Conservation (phyloP, 768 basidiomycete genomes). For the Phlebiopsis flavidoalba region DNA sequence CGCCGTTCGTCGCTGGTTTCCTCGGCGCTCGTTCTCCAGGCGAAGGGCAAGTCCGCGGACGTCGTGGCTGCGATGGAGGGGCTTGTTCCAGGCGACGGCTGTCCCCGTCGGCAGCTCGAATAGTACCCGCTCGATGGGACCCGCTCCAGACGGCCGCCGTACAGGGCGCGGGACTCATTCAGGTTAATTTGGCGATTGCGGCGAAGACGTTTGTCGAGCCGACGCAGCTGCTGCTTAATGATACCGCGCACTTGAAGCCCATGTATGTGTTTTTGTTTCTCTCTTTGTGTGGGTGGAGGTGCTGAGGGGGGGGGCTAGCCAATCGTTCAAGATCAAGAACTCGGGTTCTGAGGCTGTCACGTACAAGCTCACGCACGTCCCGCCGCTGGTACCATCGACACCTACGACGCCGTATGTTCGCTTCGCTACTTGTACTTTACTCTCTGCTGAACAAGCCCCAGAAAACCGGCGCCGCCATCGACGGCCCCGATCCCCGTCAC, state of each 20-base stretch:
- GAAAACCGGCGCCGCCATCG: constrained; percentile 35
- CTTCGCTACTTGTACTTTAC: not conserved
- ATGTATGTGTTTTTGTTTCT: constrained; percentile 26
- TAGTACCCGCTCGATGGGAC: constrained; percentile 39
- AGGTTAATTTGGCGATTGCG: constrained; percentile 49
- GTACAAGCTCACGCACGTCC: constrained; percentile 45
- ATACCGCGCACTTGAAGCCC: constrained; percentile 46
- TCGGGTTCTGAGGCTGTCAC: constrained; percentile 34
- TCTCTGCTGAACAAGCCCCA: constrained; percentile 11
- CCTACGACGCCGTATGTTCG: constrained; percentile 34
- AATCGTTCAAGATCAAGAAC: constrained; percentile 50
- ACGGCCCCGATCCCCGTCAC: constrained; percentile 50
- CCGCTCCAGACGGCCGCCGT: constrained; percentile 43
- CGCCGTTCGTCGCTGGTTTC: constrained; percentile 37
- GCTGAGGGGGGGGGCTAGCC: constrained; percentile 23
- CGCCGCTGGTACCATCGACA: constrained; percentile 50
- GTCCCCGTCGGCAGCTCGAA: constrained; percentile 31
- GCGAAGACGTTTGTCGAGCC: constrained; percentile 44
- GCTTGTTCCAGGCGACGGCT: constrained; percentile 40
- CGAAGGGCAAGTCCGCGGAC: constrained; percentile 29
- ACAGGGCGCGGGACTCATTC: constrained; percentile 47
- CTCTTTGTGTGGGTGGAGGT: not conserved
- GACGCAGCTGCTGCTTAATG: constrained; percentile 51
- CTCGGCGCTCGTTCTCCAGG: constrained; percentile 38
- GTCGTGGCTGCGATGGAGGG: not conserved